A percentile compares a stretch with the other conserved stretches of the same genome.
Conservation (phyloP, 2,329 filamentous ascomycete genomes). For the Teratosphaeria nubilosa region DNA sequence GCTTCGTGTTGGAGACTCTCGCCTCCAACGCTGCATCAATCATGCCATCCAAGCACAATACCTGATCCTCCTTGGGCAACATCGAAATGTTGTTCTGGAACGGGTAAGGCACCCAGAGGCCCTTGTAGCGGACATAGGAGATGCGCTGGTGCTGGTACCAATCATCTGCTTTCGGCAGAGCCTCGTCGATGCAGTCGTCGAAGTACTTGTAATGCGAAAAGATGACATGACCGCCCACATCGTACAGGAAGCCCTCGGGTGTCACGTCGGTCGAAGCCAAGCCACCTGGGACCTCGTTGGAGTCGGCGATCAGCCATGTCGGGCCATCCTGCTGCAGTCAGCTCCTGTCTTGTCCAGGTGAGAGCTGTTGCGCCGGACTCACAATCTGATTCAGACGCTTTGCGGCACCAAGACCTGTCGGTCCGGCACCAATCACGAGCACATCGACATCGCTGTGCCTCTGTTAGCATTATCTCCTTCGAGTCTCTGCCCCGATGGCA, state of each 20-base stretch:
- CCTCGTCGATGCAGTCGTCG: conserved; percentile 96
- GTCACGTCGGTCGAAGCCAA: conserved; percentile 92
- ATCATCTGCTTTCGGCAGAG: conserved; percentile 83
- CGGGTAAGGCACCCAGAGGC: conserved; percentile 93
- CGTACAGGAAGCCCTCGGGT: conserved; percentile 95
- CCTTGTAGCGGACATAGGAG: conserved; percentile 97
- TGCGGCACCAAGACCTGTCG: conserved; percentile 92
- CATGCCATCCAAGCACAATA: conserved; percentile 85
- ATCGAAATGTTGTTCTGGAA: conserved; percentile 99
- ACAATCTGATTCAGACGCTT: conserved; percentile 97
- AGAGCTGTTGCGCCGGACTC: conserved; percentile 27
- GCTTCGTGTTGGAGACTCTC: conserved; percentile 81
- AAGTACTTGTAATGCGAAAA: conserved; percentile 99
- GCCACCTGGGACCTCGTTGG: conserved; percentile 84
- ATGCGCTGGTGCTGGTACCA: conserved; percentile 98
- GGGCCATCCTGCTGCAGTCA: conserved; percentile 58
- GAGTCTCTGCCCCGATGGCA: conserved; percentile 1
- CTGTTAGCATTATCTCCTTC: not conserved
- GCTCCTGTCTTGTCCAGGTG: not conserved
- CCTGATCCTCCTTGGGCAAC: conserved; percentile 94
- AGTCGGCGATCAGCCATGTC: conserved; percentile 94
- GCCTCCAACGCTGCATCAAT: conserved; percentile 87
- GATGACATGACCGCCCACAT: conserved; percentile 96
- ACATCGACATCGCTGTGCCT: conserved; percentile 74
- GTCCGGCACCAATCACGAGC: conserved; percentile 94